Conservation (phyloP, 306 rosid species). For the Cucumis hystrix region DNA sequence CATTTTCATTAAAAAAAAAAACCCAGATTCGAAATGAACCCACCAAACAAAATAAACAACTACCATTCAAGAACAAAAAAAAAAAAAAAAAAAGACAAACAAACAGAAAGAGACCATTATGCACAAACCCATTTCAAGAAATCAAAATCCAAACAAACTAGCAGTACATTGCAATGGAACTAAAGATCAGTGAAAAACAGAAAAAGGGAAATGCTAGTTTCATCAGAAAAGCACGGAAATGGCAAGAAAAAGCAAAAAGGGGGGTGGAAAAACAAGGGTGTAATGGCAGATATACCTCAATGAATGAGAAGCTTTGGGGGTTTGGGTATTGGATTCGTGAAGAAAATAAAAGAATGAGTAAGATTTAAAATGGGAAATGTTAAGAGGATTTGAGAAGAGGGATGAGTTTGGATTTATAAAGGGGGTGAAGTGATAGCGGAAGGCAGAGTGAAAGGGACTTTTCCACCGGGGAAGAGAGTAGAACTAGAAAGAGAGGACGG, state of each 20-base stretch:
- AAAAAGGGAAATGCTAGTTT: not conserved
- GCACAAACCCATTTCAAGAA: not conserved
- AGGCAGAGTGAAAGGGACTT: not conserved
- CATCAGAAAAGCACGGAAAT: not conserved
- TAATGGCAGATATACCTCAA: not conserved
- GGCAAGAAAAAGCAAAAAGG: not conserved
- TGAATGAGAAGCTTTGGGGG: not conserved
- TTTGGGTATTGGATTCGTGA: not conserved
- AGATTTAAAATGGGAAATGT: not conserved
- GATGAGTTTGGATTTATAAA: not conserved
- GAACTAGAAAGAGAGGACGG: not conserved
- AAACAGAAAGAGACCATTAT: not conserved
- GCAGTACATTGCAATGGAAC: not conserved
- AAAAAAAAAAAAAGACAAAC: not conserved
- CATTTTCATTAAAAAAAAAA: not conserved
- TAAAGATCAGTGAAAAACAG: not conserved
- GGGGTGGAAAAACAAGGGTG: not conserved
- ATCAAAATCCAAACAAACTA: not conserved
- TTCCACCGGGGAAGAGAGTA: not conserved
- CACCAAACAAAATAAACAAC: not conserved
- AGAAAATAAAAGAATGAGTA: not conserved
- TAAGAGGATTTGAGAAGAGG: not conserved
- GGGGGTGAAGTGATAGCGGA: not conserved
- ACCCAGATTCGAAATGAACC: not conserved
- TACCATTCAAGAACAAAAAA: not conserved